Evolutionary conservation across 1,139 yeast species (phyloP).

Genomic region (Torulaspora pretoriensis): DNA sequence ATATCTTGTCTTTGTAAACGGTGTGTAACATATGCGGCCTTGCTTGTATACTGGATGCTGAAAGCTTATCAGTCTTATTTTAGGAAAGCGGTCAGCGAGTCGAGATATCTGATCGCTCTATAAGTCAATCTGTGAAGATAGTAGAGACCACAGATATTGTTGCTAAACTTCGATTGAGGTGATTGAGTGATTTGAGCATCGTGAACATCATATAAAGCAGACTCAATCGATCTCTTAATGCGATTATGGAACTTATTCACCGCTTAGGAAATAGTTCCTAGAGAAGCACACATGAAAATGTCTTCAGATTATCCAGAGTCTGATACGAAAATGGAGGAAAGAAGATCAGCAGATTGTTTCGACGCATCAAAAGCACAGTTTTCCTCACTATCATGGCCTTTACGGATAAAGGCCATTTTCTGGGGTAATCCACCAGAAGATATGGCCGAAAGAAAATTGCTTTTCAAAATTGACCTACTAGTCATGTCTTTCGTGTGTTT

Average conservation of each 20-base stretch:
- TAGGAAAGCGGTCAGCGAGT: neutral
- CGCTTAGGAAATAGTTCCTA: too few species aligned
- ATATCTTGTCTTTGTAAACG: neutral
- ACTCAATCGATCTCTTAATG: too few species aligned
- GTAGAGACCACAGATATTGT: too few species aligned
- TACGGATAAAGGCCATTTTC: slow-evolving; percentile 12
- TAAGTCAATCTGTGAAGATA: neutral
- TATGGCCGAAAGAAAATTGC: slow-evolving; percentile 29
- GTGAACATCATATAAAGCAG: too few species aligned
- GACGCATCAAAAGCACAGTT: slow-evolving; percentile 1
- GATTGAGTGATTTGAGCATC: too few species aligned
- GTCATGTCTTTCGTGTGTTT: slow-evolving; percentile 47
- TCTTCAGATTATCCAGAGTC: neutral
- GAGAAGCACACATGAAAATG: neutral
- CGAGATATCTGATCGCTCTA: neutral
- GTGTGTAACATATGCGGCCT: neutral
- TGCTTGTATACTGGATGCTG: neutral
- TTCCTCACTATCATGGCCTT: slow-evolving; percentile 4
- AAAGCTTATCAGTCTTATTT: neutral
- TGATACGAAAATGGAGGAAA: neutral
- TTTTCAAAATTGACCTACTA: slow-evolving; percentile 48
- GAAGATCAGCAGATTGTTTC: neutral
- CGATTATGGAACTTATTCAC: too few species aligned
- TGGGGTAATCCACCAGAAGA: slow-evolving; percentile 14
- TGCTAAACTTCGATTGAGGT: too few species aligned